Evolutionary conservation across 768 basidiomycete genomes (phyloP), one percentile per base, ranked within the genome.

Genomic region (Glaciozyma martinii): DNA sequence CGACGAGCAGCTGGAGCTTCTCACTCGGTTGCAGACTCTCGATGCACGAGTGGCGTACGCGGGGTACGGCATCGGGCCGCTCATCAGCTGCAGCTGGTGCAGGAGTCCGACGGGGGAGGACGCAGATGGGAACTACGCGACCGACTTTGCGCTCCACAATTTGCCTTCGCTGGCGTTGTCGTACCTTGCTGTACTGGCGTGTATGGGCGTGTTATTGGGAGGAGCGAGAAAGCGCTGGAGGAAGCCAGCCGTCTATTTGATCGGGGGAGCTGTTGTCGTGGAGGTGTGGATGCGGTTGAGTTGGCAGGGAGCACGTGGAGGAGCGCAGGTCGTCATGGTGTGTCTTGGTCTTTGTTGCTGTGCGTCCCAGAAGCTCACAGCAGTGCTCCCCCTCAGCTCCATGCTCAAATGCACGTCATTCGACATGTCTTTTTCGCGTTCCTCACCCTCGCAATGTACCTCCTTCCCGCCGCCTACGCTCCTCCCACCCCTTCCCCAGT

Each of bases 11-110:
- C 32, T 57, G 18, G 37, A 33, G 12, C 57, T 69, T 19, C 54
- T 65, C 21, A 49, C 47, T 18, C 53, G 63, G 5, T 33, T 69
- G 8, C 64, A 69, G 43, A 69, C 67, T n/a, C 64, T 69, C 58
- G 67, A 69, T 27, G 64, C 63, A 3, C 64, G 67, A 13, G 29
- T 66, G 9, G 43, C 46, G 9, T 69, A 69, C 59, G 37, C 64
- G 50, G 63, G 61, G 1, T 65, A 63, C 40, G 67, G 67, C 16
- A 29, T 54, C 0, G 50, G 23, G 0, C 61, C 61, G 0, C 25
- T 69, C 27, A 44, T 60, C 25, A 19, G 29, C 43, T 69, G 67
- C 59, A 15, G 30, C 2, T 69, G 67, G 67, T 69, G 67, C 18
- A 42, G 40, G 27, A 56, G 60, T 9, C 53, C 52, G 1, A 5